A percentile compares a stretch with the other conserved stretches of the same genome.
Conservation (phyloP, 2,329 filamentous ascomycete genomes). For the Hypomyces perniciosus region DNA sequence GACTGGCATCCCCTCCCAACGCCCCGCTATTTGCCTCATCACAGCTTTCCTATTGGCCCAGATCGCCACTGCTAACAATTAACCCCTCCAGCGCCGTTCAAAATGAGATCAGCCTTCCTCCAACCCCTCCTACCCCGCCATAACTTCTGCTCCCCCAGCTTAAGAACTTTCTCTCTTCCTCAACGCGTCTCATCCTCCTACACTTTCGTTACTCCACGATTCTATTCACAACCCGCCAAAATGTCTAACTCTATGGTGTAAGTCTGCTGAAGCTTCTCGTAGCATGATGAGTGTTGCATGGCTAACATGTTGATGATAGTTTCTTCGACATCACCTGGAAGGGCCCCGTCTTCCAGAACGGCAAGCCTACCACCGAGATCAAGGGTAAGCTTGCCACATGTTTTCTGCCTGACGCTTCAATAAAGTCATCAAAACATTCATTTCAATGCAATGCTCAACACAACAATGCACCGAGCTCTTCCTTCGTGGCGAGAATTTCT, state of each 20-base stretch:
- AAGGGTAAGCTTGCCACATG: slow-evolving; percentile 47
- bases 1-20: slow-evolving; percentile 16
- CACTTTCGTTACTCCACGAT: slow-evolving; percentile 34
- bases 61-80: slow-evolving; percentile 30
- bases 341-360: slow-evolving; percentile 62
- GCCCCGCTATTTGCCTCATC: slow-evolving; percentile 17
- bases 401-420: slow-evolving; percentile 3
- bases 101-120: slow-evolving; percentile 40
- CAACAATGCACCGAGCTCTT: no score
- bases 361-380: slow-evolving; percentile 46
- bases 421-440: neutral
- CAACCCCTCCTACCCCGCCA: slow-evolving; percentile 44
- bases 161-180: slow-evolving; percentile 36
- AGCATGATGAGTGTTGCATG: neutral
- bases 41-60: slow-evolving; percentile 21
- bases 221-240: slow-evolving; percentile 56
- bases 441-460: neutral
- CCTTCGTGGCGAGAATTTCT: no score
- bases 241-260: slow-evolving; percentile 68
- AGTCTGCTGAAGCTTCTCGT: slow-evolving; percentile 31
- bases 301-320: slow-evolving; percentile 31
- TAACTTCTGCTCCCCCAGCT: slow-evolving; percentile 34
- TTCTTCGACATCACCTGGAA: slow-evolving; percentile 71
- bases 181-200: slow-evolving; percentile 37
- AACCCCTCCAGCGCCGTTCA: slow-evolving; percentile 36